These are phyloP conservation scores for Lachnellula arida DNA, from an alignment of 2,329 filamentous ascomycete species.

Conservation along the genomic window DNA sequence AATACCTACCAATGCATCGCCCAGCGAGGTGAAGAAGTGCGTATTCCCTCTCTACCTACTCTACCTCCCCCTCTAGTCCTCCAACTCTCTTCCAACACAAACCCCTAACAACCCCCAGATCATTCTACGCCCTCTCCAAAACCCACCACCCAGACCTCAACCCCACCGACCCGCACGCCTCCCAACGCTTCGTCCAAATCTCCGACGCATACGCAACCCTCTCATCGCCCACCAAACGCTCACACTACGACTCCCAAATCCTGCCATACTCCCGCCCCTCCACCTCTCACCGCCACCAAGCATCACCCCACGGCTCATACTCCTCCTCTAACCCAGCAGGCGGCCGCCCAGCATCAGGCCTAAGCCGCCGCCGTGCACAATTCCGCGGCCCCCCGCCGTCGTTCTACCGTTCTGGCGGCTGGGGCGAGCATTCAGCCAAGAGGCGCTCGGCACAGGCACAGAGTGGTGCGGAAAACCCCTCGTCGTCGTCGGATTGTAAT, in stretches of 20 bases:
- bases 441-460: constrained; percentile 45
- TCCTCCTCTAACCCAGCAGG: constrained; percentile 57
- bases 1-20: constrained; percentile 63
- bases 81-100: constrained; percentile 1
- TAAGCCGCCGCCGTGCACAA: constrained; percentile 68
- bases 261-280: constrained; percentile 32
- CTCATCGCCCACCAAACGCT: constrained; percentile 66
- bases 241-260: constrained; percentile 73
- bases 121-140: constrained; percentile 90
- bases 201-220: constrained; percentile 80
- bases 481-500: too few relatives aligned
- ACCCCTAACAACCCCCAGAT: constrained; percentile 39
- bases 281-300: constrained; percentile 15
- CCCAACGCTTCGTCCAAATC: constrained; percentile 74
- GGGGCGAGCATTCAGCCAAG: constrained; percentile 62
- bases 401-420: constrained; percentile 80
- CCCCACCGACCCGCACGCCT: constrained; percentile 66
- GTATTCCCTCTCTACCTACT: constrained; percentile 1
- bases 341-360: constrained; percentile 71
- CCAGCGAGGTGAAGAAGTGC: constrained; percentile 80
- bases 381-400: constrained; percentile 85
- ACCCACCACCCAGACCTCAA: constrained; percentile 90
- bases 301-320: constrained; percentile 50
- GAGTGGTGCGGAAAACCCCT: too few relatives aligned
- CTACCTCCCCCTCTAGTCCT: too few relatives aligned